Evolutionary conservation across 192 early-diverging fungal species (phyloP), one percentile per base, ranked within the genome.

Genomic region (Glomus cerebriforme): DNA sequence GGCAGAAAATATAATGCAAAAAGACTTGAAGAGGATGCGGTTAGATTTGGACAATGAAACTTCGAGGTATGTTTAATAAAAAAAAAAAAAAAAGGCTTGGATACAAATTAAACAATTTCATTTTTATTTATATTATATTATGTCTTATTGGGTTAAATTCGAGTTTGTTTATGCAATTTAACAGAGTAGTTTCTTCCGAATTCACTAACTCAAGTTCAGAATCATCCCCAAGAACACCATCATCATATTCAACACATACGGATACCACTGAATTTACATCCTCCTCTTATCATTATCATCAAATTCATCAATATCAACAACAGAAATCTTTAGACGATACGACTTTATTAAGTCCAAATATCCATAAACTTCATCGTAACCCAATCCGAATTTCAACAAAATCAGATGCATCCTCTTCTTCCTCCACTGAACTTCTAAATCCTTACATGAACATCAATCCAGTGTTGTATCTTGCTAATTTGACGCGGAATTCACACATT

Each of bases 361-460:
- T 32, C 10, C 31, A 31, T 32, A 65, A 29, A 69, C 67, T 69
- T n/a, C 58, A 65, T 37, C 15, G n/a, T 26, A 31, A 37, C 27
- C 75, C 63, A 39, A 24, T 77, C 4, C 34, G 75, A 59, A 77
- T 77, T 27, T 77, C 75, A 26, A 77, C 75, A n/a, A 27, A 62
- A 49, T 65, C 75, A 1, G 17, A 62, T 77, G n/a, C 62, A 24
- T 47, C 70, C 8, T 47, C 72, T n/a, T 43, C 72, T 2, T 73
- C 72, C 22, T 73, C 72, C 0, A n/a, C 72, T n/a, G 59, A 63
- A 66, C 39, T 65, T 26, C 3, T 66, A 15, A 62, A 29, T 37
- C 75, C 75, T 27, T 77, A 77, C 22, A 62, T 31, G 13, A 77
- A 77, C 19, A 77, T 77, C 62, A 77, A 77, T 65, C 47, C 75